Percentiles rank a stretch among this genome's conserved stretches.
These are phyloP conservation scores for Lippia alba DNA, from an alignment of 305 asterid species.

Conservation along the genomic window DNA sequence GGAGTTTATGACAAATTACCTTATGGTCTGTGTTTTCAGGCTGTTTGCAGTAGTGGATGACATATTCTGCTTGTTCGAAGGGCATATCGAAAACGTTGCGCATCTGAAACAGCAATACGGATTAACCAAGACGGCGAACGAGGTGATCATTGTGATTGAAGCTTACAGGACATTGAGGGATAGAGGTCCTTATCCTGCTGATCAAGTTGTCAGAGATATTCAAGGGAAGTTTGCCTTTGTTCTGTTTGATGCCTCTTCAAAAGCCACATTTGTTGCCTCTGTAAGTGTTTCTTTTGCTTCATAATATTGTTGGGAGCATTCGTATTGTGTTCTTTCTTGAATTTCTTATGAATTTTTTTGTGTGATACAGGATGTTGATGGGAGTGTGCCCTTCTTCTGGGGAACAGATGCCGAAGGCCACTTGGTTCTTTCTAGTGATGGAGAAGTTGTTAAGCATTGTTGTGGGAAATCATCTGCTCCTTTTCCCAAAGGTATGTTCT, in stretches of 20 bases:
- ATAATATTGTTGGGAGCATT: not conserved
- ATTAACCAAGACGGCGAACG: conserved; percentile 81
- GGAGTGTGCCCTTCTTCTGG: conserved; percentile 86
- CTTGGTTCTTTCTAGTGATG: conserved; percentile 73
- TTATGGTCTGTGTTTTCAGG: conserved; percentile 37
- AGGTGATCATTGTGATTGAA: conserved; percentile 81
- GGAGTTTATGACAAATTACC: not conserved
- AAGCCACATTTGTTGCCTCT: conserved; percentile 65
- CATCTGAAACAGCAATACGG: conserved; percentile 94
- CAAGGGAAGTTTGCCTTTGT: conserved; percentile 79
- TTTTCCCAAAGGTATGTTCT: conserved; percentile 76
- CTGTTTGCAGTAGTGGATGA: conserved; percentile 75
- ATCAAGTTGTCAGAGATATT: conserved; percentile 86
- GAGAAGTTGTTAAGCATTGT: conserved; percentile 73
- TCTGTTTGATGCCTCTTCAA: conserved; percentile 64
- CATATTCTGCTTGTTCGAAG: conserved; percentile 92
- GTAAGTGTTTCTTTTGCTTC: conserved; percentile 47
- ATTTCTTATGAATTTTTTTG: not conserved
- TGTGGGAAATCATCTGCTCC: conserved; percentile 88
- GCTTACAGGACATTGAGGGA: conserved; percentile 92
- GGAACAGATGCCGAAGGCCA: conserved; percentile 85
- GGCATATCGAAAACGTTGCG: conserved; percentile 78
- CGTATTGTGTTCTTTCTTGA: not conserved
- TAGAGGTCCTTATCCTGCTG: conserved; percentile 92
- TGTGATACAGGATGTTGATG: conserved; percentile 70